A percentile compares a stretch with the other conserved stretches of the same genome.
Evolutionary conservation across 177 flowering plant species (phyloP).

Genomic region (Vitis hybrid): DNA sequence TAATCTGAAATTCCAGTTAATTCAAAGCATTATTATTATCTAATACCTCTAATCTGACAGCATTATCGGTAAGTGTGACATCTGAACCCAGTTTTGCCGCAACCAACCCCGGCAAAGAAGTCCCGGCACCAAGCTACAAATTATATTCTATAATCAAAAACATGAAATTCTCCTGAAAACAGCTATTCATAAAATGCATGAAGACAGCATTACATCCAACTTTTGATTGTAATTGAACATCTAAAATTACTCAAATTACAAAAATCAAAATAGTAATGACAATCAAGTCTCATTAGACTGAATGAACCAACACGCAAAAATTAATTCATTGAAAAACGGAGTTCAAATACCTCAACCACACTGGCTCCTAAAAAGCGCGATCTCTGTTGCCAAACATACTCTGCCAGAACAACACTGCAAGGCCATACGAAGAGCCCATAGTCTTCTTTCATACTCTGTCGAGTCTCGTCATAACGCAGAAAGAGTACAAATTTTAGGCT

Average conservation of each 20-base stretch:
- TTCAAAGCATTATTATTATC: not conserved
- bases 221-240: not conserved
- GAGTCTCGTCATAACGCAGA: not conserved
- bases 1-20: not conserved
- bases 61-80: constrained; percentile 80
- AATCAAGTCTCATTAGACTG: no score
- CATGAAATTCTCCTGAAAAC: not conserved
- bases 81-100: constrained; percentile 84
- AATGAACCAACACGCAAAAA: not conserved
- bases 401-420: constrained; percentile 77
- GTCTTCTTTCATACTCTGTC: constrained; percentile 82
- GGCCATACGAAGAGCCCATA: constrained; percentile 98
- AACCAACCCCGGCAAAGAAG: constrained; percentile 89
- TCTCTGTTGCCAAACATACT: constrained; percentile 91
- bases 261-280: no score
- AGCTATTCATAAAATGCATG: not conserved
- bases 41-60: constrained; percentile 60
- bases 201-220: not conserved
- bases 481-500: not conserved
- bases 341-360: constrained; percentile 67
- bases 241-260: no score
- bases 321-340: not conserved
- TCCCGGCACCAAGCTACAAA: constrained; percentile 90
- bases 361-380: constrained; percentile 53
- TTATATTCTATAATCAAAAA: not conserved